Base-by-base conservation (phyloP, 2,329 filamentous ascomycete genomes). In the Periconia digitata region DNA sequence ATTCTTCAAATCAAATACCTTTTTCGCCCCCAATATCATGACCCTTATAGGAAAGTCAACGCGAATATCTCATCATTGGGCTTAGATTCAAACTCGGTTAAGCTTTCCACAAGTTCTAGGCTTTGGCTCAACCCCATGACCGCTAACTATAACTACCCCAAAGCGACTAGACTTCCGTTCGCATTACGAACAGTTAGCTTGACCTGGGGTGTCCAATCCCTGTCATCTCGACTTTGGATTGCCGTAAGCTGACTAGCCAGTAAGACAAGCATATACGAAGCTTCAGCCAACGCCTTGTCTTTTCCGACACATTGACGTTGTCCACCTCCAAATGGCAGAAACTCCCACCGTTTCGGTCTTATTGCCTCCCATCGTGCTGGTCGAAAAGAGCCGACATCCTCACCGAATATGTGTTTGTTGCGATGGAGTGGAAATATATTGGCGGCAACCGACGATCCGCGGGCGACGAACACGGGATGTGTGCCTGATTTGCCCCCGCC, bases 401-500 rank as follows among this genome's bases (percentile, higher is more conserved):
- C 49, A 1, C 59, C 59, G 20, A 59, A 57, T 1, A 57, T 47
- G 1, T 35, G 6, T 6, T 48, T 37, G 23, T 52, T 42, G 20
- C 74, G 67, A 52, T 81, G 78, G 62, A 80, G 75, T 16, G 70
- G 53, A 51, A 73, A 76, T 8, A 72, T 63, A 12, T 53, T 62
- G 50, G 76, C 78, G 2, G 44, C 22, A 7, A 40, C 46, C 6
- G 32, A 21, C 1, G 49, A 47, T 12, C 53, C 55, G 32, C 44
- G 43, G 3, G 51, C 47, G 8, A 57, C 38, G 40, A 47, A 52
- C 8, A 57, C 36, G 1, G 54, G 58, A 6, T 32, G 17, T 10
- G 48, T 23, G 12, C 47, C 36, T 3, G 46, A n/a, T 7, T 46
- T 29, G 10, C 57, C 59, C 13, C 53, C 59, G 10, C 59, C 57